phyloP scores from a whole-genome alignment of 2,329 filamentous ascomycete species.

The Lachnellula subtilissima region DNA sequence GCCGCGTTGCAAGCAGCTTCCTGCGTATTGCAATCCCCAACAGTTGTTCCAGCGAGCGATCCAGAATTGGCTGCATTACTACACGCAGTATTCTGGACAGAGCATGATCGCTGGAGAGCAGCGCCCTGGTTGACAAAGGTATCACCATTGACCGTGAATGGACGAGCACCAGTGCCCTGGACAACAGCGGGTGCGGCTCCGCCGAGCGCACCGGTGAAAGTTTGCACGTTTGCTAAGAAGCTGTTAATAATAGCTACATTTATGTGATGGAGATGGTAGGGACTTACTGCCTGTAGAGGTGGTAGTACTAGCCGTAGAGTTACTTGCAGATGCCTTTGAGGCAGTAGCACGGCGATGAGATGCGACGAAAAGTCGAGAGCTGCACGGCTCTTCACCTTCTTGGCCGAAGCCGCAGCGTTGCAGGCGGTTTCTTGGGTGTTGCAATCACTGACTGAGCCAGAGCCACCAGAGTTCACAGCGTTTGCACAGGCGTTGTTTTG shows the following conservation, averaged over 20 bases:
- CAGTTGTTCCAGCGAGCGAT: constrained; percentile 31
- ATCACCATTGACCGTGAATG: constrained; percentile 52
- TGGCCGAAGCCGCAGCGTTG: constrained; percentile 28
- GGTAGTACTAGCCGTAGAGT: too few relatives aligned
- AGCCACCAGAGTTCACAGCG: constrained; percentile 48
- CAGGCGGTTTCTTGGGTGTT: constrained; percentile 47
- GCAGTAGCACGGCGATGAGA: constrained; percentile 41
- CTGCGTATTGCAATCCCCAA: constrained; percentile 49
- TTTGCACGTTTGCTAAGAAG: constrained; percentile 34
- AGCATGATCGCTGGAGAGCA: constrained; percentile 56
- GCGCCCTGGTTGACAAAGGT: constrained; percentile 52
- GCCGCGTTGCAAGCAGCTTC: constrained; percentile 33
- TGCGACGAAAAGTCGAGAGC: constrained; percentile 37
- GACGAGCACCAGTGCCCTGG: constrained; percentile 44
- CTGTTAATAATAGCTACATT: constrained; percentile 4
- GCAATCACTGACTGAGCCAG: constrained; percentile 47
- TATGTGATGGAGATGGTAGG: not conserved
- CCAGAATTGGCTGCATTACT: constrained; percentile 52
- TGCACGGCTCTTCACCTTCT: constrained; percentile 12
- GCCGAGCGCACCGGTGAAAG: constrained; percentile 43
- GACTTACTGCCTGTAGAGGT: constrained; percentile 36
- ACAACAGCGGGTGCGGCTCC: constrained; percentile 46
- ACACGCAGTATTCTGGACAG: constrained; percentile 57
- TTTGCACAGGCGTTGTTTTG: constrained; percentile 57
- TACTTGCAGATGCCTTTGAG: constrained; percentile 33